Evolutionary conservation across 257 asterid species (phyloP).

Genomic region (Jacaranda copaia): DNA sequence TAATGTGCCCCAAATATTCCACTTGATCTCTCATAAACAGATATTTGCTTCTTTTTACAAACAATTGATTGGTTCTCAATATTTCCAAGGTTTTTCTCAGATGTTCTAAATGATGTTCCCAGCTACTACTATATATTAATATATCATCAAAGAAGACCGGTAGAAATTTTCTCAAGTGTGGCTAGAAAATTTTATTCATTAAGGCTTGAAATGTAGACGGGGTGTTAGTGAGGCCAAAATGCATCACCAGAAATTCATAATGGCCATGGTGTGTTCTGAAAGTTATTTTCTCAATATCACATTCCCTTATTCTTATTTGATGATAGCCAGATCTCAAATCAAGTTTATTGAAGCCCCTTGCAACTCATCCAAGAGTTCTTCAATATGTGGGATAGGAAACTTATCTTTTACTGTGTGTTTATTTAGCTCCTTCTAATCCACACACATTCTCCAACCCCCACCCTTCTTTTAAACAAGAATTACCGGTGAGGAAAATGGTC

Average conservation of each 20-base stretch:
- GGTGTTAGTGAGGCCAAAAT: background rate
- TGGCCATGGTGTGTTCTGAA: background rate
- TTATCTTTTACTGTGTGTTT: background rate
- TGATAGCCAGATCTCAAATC: background rate
- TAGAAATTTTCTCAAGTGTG: background rate
- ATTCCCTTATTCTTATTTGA: too few relatives aligned
- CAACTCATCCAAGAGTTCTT: background rate
- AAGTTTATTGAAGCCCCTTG: background rate
- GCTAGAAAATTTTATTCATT: background rate
- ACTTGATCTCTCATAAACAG: too few relatives aligned
- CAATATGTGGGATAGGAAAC: background rate
- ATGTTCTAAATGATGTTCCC: background rate
- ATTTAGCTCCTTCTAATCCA: background rate
- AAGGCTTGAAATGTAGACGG: background rate
- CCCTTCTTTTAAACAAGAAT: background rate
- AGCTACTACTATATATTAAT: background rate
- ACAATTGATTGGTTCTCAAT: background rate
- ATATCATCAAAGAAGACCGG: background rate
- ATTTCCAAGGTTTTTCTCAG: too few relatives aligned
- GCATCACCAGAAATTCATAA: background rate
- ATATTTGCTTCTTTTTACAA: background rate
- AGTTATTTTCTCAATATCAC: background rate
- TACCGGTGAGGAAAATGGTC: background rate
- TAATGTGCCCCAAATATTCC: background rate
- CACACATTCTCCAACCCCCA: background rate